These are phyloP conservation scores for Hygrocybe punicea DNA, from an alignment of 768 basidiomycete species.

Conservation along the genomic window DNA sequence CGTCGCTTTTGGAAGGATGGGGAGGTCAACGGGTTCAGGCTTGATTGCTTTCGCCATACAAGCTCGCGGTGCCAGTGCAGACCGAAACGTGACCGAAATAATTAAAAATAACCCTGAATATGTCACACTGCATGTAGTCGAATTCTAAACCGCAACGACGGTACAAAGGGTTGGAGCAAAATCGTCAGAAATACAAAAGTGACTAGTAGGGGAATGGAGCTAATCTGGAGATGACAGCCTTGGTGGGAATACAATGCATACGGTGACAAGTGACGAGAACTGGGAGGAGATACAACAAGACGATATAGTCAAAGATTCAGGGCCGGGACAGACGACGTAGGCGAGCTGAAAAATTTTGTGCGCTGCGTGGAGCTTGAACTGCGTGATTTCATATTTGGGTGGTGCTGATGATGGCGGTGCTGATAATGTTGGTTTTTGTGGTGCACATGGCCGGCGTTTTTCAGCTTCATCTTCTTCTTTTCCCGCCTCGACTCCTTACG, in stretches of 20 bases:
- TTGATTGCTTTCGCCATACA: neutral
- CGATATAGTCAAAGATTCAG: constrained; percentile 7
- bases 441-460: constrained; percentile 47
- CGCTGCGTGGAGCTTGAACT: constrained; percentile 55
- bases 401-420: constrained; percentile 55
- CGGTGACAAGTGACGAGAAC: too few relatives aligned
- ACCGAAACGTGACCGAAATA: too few relatives aligned
- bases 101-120: too few relatives aligned
- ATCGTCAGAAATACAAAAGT: too few relatives aligned
- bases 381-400: constrained; percentile 63
- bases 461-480: constrained; percentile 59
- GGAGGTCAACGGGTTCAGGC: neutral
- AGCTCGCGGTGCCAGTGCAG: too few relatives aligned
- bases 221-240: neutral
- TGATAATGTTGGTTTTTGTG: constrained; percentile 47
- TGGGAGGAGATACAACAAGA: too few relatives aligned
- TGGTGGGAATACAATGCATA: too few relatives aligned
- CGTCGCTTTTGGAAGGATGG: constrained; percentile 3
- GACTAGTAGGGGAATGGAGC: neutral
- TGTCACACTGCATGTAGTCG: too few relatives aligned
- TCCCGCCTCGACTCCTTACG: constrained; percentile 66
- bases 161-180: neutral
- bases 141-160: neutral
- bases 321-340: constrained; percentile 15
- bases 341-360: constrained; percentile 31